A percentile compares a stretch with the other conserved stretches of the same genome.
phyloP scores from a whole-genome alignment of 2,329 filamentous ascomycete genomes.

The Helotiales sp. region DNA sequence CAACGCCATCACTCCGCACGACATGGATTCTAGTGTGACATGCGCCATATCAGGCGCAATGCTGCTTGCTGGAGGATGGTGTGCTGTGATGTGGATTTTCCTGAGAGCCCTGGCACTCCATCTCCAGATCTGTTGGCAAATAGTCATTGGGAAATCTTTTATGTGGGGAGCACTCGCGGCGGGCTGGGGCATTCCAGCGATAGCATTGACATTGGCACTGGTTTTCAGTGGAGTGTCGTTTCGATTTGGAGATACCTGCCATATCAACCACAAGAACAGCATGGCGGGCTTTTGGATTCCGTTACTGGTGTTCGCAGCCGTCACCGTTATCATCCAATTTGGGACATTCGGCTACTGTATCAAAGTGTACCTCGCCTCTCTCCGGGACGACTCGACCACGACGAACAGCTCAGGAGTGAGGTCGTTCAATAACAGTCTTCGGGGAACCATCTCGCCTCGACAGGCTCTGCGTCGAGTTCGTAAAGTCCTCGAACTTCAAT shows the following conservation, averaged over 20 bases:
- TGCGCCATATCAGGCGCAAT: constrained; percentile 91
- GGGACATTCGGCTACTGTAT: constrained; percentile 90
- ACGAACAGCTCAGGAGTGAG: constrained; percentile 76
- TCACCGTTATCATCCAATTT: constrained; percentile 81
- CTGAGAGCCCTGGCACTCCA: constrained; percentile 89
- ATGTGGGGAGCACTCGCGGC: constrained; percentile 82
- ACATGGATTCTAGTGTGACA: constrained; percentile 80
- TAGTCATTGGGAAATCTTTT: constrained; percentile 84
- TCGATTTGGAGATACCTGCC: constrained; percentile 87
- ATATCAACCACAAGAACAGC: constrained; percentile 89
- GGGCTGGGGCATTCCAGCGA: constrained; percentile 83
- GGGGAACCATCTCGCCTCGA: constrained; percentile 71
- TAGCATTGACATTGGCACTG: constrained; percentile 77
- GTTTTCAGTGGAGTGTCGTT: constrained; percentile 91
- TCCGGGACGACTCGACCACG: constrained; percentile 73
- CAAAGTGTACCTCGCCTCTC: constrained; percentile 87
- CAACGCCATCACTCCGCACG: constrained; percentile 89
- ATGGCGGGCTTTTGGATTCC: constrained; percentile 90
- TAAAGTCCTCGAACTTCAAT: constrained; percentile 88
- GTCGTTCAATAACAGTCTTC: constrained; percentile 75
- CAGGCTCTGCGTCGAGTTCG: constrained; percentile 87
- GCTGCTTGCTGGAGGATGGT: constrained; percentile 83
- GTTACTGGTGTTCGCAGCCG: constrained; percentile 75
- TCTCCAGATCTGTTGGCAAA: constrained; percentile 97
- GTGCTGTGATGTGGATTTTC: constrained; percentile 88